Percentiles rank a stretch among this genome's conserved stretches.
These are phyloP conservation scores for Porcisia hertigi DNA, from an alignment of 208 protist genomes.

Conservation along the genomic window DNA sequence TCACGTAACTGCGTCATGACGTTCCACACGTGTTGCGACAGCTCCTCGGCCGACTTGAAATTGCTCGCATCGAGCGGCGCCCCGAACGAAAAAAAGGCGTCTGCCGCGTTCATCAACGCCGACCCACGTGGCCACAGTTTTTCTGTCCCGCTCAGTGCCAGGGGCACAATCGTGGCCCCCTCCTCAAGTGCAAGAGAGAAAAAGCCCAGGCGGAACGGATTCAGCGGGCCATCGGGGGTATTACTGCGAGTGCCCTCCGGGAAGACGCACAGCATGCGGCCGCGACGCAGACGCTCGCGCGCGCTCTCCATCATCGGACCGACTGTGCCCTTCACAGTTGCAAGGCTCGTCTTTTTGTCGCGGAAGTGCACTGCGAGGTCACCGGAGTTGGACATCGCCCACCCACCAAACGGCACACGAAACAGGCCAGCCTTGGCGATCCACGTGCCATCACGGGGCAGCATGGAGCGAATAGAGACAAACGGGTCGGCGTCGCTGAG, in stretches of 20 bases:
- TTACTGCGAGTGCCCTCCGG: slow-evolving; percentile 81
- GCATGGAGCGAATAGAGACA: slow-evolving; percentile 62
- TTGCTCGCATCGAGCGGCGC: slow-evolving; percentile 67
- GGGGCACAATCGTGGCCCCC: slow-evolving; percentile 74
- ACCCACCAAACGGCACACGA: slow-evolving; percentile 83
- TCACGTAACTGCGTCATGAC: slow-evolving; percentile 68
- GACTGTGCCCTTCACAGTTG: slow-evolving; percentile 81
- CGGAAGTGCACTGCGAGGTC: slow-evolving; percentile 79
- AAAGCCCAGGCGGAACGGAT: slow-evolving; percentile 83
- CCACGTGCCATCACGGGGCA: slow-evolving; percentile 80
- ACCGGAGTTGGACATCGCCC: slow-evolving; percentile 72
- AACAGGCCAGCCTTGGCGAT: slow-evolving; percentile 83
- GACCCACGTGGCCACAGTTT: slow-evolving; percentile 69
- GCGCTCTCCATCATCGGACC: slow-evolving; percentile 82
- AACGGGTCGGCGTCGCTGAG: slow-evolving; percentile 82
- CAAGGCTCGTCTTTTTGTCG: slow-evolving; percentile 72
- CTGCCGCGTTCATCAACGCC: slow-evolving; percentile 48
- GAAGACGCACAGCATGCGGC: slow-evolving; percentile 83
- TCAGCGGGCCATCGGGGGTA: slow-evolving; percentile 62
- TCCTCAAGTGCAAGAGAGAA: slow-evolving; percentile 81
- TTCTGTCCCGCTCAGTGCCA: slow-evolving; percentile 80
- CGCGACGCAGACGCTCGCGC: slow-evolving; percentile 58
- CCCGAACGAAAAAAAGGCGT: slow-evolving; percentile 75
- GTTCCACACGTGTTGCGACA: slow-evolving; percentile 62
- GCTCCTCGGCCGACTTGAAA: slow-evolving; percentile 64